Evolutionary conservation across 768 basidiomycete genomes (phyloP), one percentile per base, ranked within the genome.

Genomic region (Rhodocollybia butyracea): DNA sequence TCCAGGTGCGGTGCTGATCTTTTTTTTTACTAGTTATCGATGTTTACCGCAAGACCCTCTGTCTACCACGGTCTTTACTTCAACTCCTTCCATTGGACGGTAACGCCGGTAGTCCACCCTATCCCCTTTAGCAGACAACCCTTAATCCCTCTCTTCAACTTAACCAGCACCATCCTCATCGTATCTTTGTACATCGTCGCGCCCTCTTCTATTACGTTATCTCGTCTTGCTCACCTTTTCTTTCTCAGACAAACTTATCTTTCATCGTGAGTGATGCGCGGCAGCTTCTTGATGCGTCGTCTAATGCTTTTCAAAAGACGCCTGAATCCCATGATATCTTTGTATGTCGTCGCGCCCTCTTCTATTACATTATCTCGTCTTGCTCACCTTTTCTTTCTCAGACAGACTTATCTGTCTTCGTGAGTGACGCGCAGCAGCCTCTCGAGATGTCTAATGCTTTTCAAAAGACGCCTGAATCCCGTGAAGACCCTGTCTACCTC

Each of bases 401-500:
- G 53, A 45, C 31, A 17, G n/a, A 30, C 27, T 42, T 46, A 58
- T 51, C 27, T 52, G 3, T 38, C 32, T 54, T 15, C 26, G 57
- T 58, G 22, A 58, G 57, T 58, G n/a, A 34, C 32, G 32, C 51
- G 52, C 57, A 41, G 29, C 46, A n/a, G n/a, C n/a, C 55, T 7
- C 19, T 36, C 36, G n/a, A 43, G 47, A 21, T 29, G 24, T n/a
- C 31, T 34, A 22, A 54, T 30, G 21, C 27, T 3, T 17, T 27
- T 57, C 34, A 50, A 13, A 46, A 90, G 88, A 91, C 91, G 90
- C 72, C 86, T 70, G 87, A 88, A 69, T 78, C 84, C 71, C 92
- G 94, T 70, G 94, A 95, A 85, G 92, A 95, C 76, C 93, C 89
- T 66, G 95, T 98, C 76, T 98, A 98, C 84, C 94, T 97, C 77